Evolutionary conservation across 495 filamentous ascomycete genomes (phyloP).

Genomic region (Pyronema domesticum): DNA sequence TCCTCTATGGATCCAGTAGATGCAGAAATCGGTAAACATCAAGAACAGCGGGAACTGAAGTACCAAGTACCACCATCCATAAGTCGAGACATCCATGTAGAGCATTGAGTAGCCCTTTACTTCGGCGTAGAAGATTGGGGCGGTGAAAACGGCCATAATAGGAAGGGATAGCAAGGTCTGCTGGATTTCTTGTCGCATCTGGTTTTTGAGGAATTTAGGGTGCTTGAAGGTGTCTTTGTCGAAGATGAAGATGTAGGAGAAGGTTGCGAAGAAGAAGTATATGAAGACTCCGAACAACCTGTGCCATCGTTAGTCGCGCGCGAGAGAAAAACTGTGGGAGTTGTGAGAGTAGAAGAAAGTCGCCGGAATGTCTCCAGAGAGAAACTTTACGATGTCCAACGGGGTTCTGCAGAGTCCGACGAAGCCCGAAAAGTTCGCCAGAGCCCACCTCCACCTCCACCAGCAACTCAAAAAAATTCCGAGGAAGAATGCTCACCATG

Average conservation of each 20-base stretch:
- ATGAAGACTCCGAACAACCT: slow-evolving; percentile 71
- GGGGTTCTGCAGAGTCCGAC: too few species aligned
- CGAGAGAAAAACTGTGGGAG: too few species aligned
- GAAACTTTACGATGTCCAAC: not conserved
- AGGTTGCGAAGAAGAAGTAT: slow-evolving; percentile 67
- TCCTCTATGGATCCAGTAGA: slow-evolving; percentile 90
- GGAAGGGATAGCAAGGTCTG: slow-evolving; percentile 63
- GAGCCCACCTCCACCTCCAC: not conserved
- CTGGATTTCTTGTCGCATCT: slow-evolving; percentile 68
- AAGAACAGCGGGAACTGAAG: slow-evolving; percentile 87
- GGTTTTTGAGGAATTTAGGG: slow-evolving; percentile 90
- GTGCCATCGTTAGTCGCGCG: not conserved
- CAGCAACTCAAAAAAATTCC: not conserved
- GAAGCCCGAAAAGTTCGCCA: not conserved
- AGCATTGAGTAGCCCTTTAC: slow-evolving; percentile 74
- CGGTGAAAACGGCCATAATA: slow-evolving; percentile 66
- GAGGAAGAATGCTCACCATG: slow-evolving; percentile 43
- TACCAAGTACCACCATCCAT: slow-evolving; percentile 57
- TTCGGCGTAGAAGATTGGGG: slow-evolving; percentile 66
- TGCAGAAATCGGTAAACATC: slow-evolving; percentile 76
- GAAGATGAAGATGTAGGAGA: slow-evolving; percentile 86
- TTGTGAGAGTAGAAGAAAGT: not conserved
- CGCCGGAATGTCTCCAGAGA: too few species aligned
- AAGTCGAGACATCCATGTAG: slow-evolving; percentile 57
- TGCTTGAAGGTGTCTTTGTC: slow-evolving; percentile 79